A percentile compares a stretch with the other conserved stretches of the same genome.
These are phyloP conservation scores for Cordyceps tenuipes DNA, from an alignment of 2,329 filamentous ascomycete species.

Conservation along the genomic window DNA sequence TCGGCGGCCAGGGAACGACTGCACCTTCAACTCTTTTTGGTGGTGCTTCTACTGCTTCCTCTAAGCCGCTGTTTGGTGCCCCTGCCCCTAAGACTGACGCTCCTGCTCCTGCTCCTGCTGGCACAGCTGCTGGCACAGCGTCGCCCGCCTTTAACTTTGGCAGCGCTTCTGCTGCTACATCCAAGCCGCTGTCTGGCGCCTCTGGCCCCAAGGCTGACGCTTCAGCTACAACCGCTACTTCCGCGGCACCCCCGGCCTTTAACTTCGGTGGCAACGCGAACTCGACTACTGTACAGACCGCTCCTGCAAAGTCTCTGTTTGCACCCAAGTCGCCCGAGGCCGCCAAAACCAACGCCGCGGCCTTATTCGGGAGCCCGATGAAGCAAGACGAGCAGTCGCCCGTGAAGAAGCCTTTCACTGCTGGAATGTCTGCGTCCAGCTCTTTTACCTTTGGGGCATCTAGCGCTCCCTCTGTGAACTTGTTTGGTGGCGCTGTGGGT, in stretches of 20 bases:
- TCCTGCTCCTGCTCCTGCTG: conserved; percentile 13
- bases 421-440: conserved; percentile 20
- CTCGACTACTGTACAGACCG: conserved; percentile 20
- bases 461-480: conserved; percentile 26
- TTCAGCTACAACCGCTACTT: conserved; percentile 14
- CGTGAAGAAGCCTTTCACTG: conserved; percentile 27
- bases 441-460: conserved; percentile 28
- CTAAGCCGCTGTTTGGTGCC: conserved; percentile 24
- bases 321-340: conserved; percentile 26
- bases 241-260: conserved; percentile 23
- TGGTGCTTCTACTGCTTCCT: conserved; percentile 15
- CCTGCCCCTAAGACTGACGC: conserved; percentile 18
- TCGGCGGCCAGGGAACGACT: conserved; percentile 20
- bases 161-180: conserved; percentile 14
- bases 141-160: conserved; percentile 27
- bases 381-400: conserved; percentile 34
- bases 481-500: conserved; percentile 26
- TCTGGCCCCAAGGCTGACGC: conserved; percentile 18
- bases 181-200: conserved; percentile 24
- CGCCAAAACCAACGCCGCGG: conserved; percentile 15
- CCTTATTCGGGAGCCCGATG: conserved; percentile 35
- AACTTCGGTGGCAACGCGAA: conserved; percentile 24
- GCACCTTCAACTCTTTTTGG: conserved; percentile 24
- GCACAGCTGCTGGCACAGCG: conserved; percentile 16
- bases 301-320: conserved; percentile 30